A percentile compares a stretch with the other conserved stretches of the same genome.
phyloP scores from a whole-genome alignment of 495 filamentous ascomycete species.

The Talaromyces proteolyticus region DNA sequence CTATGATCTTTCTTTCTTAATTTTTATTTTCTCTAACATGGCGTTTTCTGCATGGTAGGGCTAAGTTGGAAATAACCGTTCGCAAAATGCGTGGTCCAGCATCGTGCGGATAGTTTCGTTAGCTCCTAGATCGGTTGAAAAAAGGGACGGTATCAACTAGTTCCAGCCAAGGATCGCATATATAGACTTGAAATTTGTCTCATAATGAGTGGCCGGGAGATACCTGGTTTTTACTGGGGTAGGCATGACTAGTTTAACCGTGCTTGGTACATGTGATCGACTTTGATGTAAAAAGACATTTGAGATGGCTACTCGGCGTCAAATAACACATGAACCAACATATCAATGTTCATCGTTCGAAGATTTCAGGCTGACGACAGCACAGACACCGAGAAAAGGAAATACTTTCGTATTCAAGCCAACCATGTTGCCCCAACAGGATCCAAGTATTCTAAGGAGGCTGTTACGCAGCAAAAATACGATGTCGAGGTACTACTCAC shows the following conservation, averaged over 20 bases:
- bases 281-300: too few relatives aligned
- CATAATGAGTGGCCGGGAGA: conserved; percentile 20
- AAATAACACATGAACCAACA: too few relatives aligned
- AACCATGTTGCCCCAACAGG: conserved; percentile 39
- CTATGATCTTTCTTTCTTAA: neutral
- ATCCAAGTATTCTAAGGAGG: conserved; percentile 39
- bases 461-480: conserved; percentile 34
- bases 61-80: too few relatives aligned
- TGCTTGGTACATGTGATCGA: too few relatives aligned
- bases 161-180: too few relatives aligned
- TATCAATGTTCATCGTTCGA: too few relatives aligned
- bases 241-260: conserved; percentile 4
- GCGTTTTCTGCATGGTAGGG: neutral
- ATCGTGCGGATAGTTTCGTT: too few relatives aligned
- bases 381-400: conserved; percentile 47
- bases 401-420: conserved; percentile 51
- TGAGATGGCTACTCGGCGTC: too few relatives aligned
- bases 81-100: too few relatives aligned
- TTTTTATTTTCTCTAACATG: neutral
- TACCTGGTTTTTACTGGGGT: conserved; percentile 46
- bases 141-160: too few relatives aligned
- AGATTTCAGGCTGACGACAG: neutral
- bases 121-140: too few relatives aligned
- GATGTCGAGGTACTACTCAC: conserved; percentile 27
- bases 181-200: too few relatives aligned